Base-by-base conservation (phyloP, 257 asterid species). In the Gynochthodes officinalis region DNA sequence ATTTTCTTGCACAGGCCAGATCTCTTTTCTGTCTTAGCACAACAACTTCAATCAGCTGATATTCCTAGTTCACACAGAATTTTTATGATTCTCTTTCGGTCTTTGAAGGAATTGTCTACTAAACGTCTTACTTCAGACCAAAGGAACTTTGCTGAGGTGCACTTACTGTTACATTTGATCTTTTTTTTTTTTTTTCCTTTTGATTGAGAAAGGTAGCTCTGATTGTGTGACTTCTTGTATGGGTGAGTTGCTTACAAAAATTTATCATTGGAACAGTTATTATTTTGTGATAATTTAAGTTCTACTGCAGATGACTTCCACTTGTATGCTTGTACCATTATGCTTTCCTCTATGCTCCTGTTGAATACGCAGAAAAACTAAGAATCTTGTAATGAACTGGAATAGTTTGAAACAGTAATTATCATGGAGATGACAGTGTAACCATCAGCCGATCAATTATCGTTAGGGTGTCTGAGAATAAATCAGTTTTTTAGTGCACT, bases 71-170 rank as follows among this genome's bases (percentile, higher is more conserved):
- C 99, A 37, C 97, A 95, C 82, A 92, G 98, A 85, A 89, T 92
- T 78, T 84, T 82, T 82, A 84, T 87, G 95, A 86, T 95, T 82
- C 96, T 95, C 78, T 95, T 89, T 79, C 93, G 98, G 84, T 83
- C 88, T 53, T 81, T 95, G 77, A 95, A 95, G 87, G 99, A 95
- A 87, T 81, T 95, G 86, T 92, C 99, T 0, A 87, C 96, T 77
- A 95, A 95, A 80, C 93, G 97, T 65, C 96, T 95, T 39, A 60
- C 90, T 65, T 73, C 92, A 67, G 99, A 95, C 69, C 99, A 87
- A 83, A 90, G 88, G 85, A 84, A 86, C 77, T 95, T 84, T 78
- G 89, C 98, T 59, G 90, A 95, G 98, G 99, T 95, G 83, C 74
- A 60, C 52, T 55, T 46, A 25, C 48, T 72, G 66, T 42, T 55